These are phyloP conservation scores for Naganishia vaughanmartiniae DNA, from an alignment of 768 basidiomycete species.

Conservation along the genomic window DNA sequence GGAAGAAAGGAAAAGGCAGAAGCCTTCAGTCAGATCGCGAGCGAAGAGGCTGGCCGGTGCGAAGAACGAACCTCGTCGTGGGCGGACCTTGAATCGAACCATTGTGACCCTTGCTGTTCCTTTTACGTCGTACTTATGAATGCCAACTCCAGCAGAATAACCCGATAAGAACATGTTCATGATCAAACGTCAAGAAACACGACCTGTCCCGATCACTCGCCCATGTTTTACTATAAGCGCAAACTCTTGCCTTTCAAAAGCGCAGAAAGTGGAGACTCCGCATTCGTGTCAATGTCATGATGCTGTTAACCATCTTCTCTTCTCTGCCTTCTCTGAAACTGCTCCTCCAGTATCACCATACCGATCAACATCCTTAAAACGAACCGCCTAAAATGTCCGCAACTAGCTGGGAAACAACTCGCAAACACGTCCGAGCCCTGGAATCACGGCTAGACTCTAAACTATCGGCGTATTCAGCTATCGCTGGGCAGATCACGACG, in stretches of 20 bases:
- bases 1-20: background rate
- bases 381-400: conserved; percentile 30
- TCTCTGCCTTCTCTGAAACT: conserved; percentile 1
- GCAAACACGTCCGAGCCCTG: conserved; percentile 86
- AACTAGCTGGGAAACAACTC: conserved; percentile 71
- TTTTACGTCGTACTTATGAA: background rate
- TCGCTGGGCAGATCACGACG: conserved; percentile 60
- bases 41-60: too few species aligned
- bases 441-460: conserved; percentile 90
- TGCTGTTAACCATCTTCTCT: background rate
- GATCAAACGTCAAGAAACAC: background rate
- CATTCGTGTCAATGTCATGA: background rate
- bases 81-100: conserved; percentile 44
- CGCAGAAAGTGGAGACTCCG: conserved; percentile 24
- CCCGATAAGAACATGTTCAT: background rate
- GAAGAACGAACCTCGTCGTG: conserved; percentile 35
- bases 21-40: background rate
- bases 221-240: conserved; percentile 20
- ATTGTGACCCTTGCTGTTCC: conserved; percentile 26
- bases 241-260: background rate
- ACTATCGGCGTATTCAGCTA: conserved; percentile 81
- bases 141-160: background rate
- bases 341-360: conserved; percentile 23
- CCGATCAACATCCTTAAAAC: conserved; percentile 30
- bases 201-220: conserved; percentile 1